Percentiles rank a stretch among this genome's conserved stretches.
phyloP scores from a whole-genome alignment of 2,329 filamentous ascomycete species.

The Juglanconis sp. region DNA sequence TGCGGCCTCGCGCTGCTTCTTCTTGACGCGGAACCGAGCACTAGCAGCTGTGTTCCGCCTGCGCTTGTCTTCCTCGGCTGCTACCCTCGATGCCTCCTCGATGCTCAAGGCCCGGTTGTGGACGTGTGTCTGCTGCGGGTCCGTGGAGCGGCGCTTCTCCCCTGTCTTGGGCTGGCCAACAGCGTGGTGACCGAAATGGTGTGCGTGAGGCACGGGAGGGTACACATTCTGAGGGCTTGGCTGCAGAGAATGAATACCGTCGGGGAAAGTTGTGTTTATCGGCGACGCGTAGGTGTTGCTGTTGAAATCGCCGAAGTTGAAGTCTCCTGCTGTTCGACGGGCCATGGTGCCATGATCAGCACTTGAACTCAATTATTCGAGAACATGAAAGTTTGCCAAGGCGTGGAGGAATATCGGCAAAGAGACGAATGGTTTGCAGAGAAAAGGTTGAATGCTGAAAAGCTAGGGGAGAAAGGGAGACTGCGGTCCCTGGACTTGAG shows the following conservation, averaged over 20 bases:
- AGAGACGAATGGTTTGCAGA: not conserved
- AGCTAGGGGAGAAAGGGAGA: too few relatives aligned
- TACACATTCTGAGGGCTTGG: conserved; percentile 48
- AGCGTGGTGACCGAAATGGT: conserved; percentile 26
- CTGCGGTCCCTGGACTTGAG: not conserved
- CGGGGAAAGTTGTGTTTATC: conserved; percentile 43
- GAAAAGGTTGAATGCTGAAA: not conserved
- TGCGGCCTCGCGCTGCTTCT: conserved; percentile 90
- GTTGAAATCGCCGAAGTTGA: conserved; percentile 53
- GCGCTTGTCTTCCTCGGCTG: conserved; percentile 86
- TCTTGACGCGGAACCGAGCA: conserved; percentile 88
- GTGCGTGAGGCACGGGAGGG: conserved; percentile 33
- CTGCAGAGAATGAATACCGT: conserved; percentile 49
- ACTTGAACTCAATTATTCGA: conserved; percentile 11
- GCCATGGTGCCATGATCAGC: conserved; percentile 47
- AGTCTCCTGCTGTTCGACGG: conserved; percentile 46
- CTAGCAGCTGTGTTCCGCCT: conserved; percentile 85
- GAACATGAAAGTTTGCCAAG: not conserved
- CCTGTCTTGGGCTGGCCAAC: conserved; percentile 26
- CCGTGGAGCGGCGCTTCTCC: conserved; percentile 45
- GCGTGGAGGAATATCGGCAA: not conserved
- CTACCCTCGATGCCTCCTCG: conserved; percentile 68
- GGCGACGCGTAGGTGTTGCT: conserved; percentile 47
- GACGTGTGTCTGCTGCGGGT: conserved; percentile 31
- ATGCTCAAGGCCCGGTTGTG: conserved; percentile 49